Percentiles rank a stretch among this genome's conserved stretches.
phyloP scores from a whole-genome alignment of 306 rosid genomes.

The Ammopiptanthus mongolicus region DNA sequence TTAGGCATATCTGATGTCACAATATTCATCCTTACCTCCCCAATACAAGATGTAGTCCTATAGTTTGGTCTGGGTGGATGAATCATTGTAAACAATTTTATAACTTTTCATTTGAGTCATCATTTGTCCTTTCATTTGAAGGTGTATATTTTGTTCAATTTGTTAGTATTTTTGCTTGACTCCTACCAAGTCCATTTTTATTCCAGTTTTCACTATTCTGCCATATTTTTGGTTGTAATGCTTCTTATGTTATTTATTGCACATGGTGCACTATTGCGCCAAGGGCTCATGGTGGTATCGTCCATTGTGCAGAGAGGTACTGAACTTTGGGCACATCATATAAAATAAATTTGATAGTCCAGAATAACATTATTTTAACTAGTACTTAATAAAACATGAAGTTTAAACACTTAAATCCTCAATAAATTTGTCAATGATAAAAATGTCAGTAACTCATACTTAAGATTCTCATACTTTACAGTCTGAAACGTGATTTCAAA shows the following conservation, averaged over 20 bases:
- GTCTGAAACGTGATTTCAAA: background rate
- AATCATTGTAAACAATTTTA: constrained; percentile 9
- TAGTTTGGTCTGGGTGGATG: background rate
- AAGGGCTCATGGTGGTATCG: background rate
- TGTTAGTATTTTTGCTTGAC: background rate
- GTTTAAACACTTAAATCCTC: background rate
- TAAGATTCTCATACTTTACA: background rate
- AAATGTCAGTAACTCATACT: background rate
- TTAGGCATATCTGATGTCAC: background rate
- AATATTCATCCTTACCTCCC: background rate
- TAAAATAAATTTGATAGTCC: background rate
- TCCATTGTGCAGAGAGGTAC: background rate
- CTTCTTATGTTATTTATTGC: background rate
- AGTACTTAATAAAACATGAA: background rate
- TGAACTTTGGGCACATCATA: background rate
- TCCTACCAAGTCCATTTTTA: background rate
- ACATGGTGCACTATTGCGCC: background rate
- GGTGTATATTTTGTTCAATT: background rate
- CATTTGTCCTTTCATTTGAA: background rate
- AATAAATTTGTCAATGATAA: background rate
- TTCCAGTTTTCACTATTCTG: background rate
- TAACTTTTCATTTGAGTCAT: background rate
- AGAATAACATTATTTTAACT: background rate
- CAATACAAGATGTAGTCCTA: background rate
- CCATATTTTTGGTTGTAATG: background rate